Percentiles rank a stretch among this genome's conserved stretches.
These are phyloP conservation scores for Coemansia sp. DNA, from an alignment of 192 early-diverging fungal genomes.

Conservation along the genomic window DNA sequence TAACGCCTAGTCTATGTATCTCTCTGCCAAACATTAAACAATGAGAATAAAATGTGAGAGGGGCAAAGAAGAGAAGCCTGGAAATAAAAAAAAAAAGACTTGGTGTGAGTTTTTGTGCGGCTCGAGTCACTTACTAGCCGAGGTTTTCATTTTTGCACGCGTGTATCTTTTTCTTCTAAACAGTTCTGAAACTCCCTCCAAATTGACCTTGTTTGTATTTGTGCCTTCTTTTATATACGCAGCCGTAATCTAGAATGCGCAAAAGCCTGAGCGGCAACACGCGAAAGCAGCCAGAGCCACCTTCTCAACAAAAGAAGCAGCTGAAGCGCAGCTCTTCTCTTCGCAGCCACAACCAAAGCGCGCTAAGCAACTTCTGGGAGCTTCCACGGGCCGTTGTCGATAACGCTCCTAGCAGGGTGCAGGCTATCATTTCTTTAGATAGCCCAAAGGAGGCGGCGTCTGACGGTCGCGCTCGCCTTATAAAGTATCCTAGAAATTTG, in stretches of 20 bases:
- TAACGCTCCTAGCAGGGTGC: conserved; percentile 10
- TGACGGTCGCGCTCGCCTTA: neutral
- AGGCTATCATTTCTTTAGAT: conserved; percentile 1
- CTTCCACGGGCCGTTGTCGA: neutral
- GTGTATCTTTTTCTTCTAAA: neutral
- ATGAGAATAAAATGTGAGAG: no score
- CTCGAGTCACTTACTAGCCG: no score
- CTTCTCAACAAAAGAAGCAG: neutral
- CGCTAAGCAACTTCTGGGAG: conserved; percentile 18
- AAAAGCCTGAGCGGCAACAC: conserved; percentile 1
- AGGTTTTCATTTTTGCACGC: no score
- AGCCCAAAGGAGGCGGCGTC: neutral
- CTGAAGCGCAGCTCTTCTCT: conserved; percentile 2
- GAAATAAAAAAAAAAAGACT: no score
- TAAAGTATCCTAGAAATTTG: neutral
- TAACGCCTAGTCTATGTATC: neutral
- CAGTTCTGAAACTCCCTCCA: neutral
- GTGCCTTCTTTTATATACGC: neutral
- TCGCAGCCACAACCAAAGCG: conserved; percentile 4
- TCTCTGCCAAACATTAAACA: neutral
- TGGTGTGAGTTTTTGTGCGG: no score
- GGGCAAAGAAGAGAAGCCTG: no score
- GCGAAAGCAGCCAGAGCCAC: neutral
- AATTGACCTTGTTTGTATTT: neutral
- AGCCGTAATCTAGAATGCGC: conserved; percentile 12